Conservation (phyloP, 805 yeast species). For the Citeromyces nyonsensis region DNA sequence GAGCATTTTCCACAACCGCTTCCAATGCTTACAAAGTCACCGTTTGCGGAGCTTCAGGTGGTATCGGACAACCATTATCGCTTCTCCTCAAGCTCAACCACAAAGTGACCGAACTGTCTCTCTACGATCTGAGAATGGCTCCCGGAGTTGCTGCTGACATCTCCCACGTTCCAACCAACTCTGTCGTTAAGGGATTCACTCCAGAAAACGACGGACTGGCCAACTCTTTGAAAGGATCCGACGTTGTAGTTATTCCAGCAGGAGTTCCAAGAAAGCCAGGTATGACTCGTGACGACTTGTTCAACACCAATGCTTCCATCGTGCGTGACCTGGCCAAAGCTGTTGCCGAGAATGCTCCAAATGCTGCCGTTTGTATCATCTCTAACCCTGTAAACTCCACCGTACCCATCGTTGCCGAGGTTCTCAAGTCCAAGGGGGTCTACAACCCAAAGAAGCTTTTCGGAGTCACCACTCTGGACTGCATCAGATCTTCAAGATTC, state of each 20-base stretch:
- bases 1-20: constrained; percentile 52
- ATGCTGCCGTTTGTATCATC: constrained; percentile 70
- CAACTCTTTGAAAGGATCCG: constrained; percentile 63
- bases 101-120: constrained; percentile 72
- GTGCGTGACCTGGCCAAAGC: constrained; percentile 87
- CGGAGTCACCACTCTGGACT: constrained; percentile 94
- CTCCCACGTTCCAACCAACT: constrained; percentile 87
- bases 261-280: constrained; percentile 99
- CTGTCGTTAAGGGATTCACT: constrained; percentile 75
- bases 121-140: constrained; percentile 84
- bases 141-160: constrained; percentile 96
- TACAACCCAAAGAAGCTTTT: constrained; percentile 86
- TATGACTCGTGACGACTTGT: constrained; percentile 95
- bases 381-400: constrained; percentile 97
- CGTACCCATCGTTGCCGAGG: constrained; percentile 93
- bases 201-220: constrained; percentile 65
- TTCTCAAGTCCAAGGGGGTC: constrained; percentile 68
- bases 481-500: constrained; percentile 80
- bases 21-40: constrained; percentile 62
- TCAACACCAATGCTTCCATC: constrained; percentile 91
- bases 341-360: constrained; percentile 68
- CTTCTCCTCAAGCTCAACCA: constrained; percentile 75
- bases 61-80: constrained; percentile 87
- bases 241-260: constrained; percentile 86
- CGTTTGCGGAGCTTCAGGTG: constrained; percentile 82